Evolutionary conservation across 1,139 yeast genomes (phyloP).

Genomic region (Hansenula sp.): DNA sequence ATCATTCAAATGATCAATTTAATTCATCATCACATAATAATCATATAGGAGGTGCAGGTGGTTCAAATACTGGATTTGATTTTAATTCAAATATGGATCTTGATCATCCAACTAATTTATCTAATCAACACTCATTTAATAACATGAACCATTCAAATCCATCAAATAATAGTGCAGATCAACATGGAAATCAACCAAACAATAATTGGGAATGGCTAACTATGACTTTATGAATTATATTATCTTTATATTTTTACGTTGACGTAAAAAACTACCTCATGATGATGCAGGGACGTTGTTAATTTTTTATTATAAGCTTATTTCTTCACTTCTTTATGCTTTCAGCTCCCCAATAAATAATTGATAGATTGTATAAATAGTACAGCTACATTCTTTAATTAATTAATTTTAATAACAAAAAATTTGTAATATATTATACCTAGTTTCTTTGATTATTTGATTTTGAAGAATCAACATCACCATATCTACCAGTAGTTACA

Average conservation of each 20-base stretch:
- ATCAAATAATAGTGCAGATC: too few species aligned
- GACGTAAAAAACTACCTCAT: too few species aligned
- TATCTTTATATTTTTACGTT: neutral
- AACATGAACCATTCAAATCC: neutral
- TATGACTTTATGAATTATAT: constrained; percentile 16
- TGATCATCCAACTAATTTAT: neutral
- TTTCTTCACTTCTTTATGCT: too few species aligned
- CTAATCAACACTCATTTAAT: neutral
- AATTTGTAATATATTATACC: too few species aligned
- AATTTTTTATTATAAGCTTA: too few species aligned
- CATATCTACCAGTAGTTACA: neutral
- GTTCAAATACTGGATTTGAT: too few species aligned
- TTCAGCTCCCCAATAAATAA: too few species aligned
- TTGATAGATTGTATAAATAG: too few species aligned
- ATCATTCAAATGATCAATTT: neutral
- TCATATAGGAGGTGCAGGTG: neutral
- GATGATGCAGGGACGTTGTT: too few species aligned
- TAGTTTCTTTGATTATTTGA: neutral
- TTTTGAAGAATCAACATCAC: neutral
- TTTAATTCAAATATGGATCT: neutral
- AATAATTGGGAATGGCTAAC: constrained; percentile 25
- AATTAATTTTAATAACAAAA: too few species aligned
- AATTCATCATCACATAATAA: too few species aligned
- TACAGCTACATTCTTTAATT: too few species aligned
- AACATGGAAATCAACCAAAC: constrained; percentile 3